phyloP scores from a whole-genome alignment of 2,329 filamentous ascomycete genomes.

The Xylaria hypoxylon region DNA sequence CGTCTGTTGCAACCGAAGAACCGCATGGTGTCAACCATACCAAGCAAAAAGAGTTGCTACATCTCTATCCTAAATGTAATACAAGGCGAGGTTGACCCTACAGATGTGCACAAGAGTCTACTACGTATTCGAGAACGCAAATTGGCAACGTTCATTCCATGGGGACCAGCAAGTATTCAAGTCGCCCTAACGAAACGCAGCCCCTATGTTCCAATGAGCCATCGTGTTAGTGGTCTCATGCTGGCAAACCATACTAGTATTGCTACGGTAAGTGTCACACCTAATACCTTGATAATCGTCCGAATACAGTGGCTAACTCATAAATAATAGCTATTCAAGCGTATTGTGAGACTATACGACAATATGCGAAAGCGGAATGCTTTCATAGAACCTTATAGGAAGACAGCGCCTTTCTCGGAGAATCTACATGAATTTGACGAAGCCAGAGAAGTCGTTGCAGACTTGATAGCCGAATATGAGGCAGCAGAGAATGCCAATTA shows the following conservation, averaged over 20 bases:
- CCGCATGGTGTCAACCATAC: conserved; percentile 96
- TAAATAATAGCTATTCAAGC: conserved; percentile 79
- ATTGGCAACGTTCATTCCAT: conserved; percentile 96
- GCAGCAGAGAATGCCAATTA: conserved; percentile 93
- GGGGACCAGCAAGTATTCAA: conserved; percentile 97
- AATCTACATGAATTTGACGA: conserved; percentile 96
- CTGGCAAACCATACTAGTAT: conserved; percentile 98
- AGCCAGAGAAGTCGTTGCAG: conserved; percentile 88
- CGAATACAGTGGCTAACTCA: conserved; percentile 9
- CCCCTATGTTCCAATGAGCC: conserved; percentile 92
- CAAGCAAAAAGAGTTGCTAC: conserved; percentile 97
- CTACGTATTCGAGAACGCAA: conserved; percentile 94
- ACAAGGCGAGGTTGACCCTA: conserved; percentile 97
- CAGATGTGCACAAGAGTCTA: conserved; percentile 97
- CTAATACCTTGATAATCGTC: not conserved
- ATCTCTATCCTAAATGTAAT: conserved; percentile 99
- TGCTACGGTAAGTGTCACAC: conserved; percentile 73
- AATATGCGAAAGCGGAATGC: conserved; percentile 95
- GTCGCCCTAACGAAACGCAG: conserved; percentile 97
- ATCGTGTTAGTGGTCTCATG: conserved; percentile 96
- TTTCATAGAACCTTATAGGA: conserved; percentile 96
- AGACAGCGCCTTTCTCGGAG: conserved; percentile 91
- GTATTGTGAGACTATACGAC: conserved; percentile 92
- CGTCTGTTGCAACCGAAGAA: conserved; percentile 97
- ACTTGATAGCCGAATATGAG: conserved; percentile 94